Evolutionary conservation across 805 yeast species (phyloP).

Genomic region (Metschnikowia cerradonensis): DNA sequence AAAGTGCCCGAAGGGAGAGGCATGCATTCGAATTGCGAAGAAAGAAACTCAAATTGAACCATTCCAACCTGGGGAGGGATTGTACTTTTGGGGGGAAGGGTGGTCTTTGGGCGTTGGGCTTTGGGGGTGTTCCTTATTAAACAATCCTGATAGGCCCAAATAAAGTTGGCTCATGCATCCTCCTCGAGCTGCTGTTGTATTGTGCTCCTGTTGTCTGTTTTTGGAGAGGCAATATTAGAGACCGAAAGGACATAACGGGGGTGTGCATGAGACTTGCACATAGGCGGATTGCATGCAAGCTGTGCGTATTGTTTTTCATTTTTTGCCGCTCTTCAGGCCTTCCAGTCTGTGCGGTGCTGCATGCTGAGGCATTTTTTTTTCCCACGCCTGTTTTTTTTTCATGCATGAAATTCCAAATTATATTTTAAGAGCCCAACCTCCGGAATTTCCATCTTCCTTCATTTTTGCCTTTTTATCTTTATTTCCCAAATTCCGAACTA

Average conservation of each 20-base stretch:
- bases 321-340: neutral
- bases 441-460: neutral
- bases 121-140: too few relatives aligned
- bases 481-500: too few relatives aligned
- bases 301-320: neutral
- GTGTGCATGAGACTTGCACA: neutral
- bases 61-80: too few relatives aligned
- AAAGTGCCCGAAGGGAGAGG: too few relatives aligned
- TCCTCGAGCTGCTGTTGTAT: neutral
- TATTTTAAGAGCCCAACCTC: conserved; percentile 1
- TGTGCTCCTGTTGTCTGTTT: neutral
- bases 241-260: neutral
- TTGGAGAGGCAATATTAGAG: neutral
- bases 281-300: neutral
- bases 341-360: neutral
- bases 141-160: neutral
- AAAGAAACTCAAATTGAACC: too few relatives aligned
- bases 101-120: too few relatives aligned
- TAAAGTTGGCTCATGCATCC: neutral
- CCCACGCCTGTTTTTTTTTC: neutral
- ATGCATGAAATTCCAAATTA: conserved; percentile 1
- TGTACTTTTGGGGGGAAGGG: too few relatives aligned
- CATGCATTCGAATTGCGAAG: too few relatives aligned
- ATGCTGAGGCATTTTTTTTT: neutral
- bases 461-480: too few relatives aligned